Conservation (phyloP, 1,284 basidiomycete species). For the Schizopora paradoxa region DNA sequence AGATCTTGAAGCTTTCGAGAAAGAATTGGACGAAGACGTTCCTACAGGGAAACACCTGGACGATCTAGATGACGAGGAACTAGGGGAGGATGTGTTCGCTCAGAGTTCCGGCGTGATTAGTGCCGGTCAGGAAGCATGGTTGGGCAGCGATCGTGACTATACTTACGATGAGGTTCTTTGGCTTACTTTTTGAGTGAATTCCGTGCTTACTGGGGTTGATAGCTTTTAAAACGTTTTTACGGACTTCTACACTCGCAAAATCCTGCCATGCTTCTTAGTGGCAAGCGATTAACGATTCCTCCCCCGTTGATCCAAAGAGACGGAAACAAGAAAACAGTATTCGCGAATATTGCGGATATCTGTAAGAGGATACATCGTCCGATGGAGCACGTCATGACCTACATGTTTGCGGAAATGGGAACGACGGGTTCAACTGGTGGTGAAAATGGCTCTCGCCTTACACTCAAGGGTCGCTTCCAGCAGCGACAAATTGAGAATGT, state of each 20-base stretch:
- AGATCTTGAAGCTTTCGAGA: slow-evolving; percentile 47
- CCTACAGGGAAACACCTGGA: slow-evolving; percentile 47
- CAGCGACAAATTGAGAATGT: slow-evolving; percentile 99
- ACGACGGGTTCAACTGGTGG: slow-evolving; percentile 96
- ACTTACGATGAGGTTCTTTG: slow-evolving; percentile 80
- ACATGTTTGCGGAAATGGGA: slow-evolving; percentile 97
- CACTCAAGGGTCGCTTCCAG: slow-evolving; percentile 98
- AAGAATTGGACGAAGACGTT: slow-evolving; percentile 40
- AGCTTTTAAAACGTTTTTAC: slow-evolving; percentile 95
- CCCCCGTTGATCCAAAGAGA: slow-evolving; percentile 95
- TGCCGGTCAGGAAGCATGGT: slow-evolving; percentile 65
- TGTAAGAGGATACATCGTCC: slow-evolving; percentile 98
- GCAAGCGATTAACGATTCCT: slow-evolving; percentile 94
- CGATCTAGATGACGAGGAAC: slow-evolving; percentile 69
- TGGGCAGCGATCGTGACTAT: slow-evolving; percentile 91
- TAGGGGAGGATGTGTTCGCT: slow-evolving; percentile 83
- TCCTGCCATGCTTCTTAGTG: slow-evolving; percentile 83
- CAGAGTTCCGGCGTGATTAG: slow-evolving; percentile 47
- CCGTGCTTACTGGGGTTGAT: slow-evolving; percentile 16
- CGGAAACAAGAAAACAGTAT: slow-evolving; percentile 95
- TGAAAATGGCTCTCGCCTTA: slow-evolving; percentile 81
- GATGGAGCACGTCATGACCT: slow-evolving; percentile 99
- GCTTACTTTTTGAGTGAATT: not conserved
- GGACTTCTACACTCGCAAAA: slow-evolving; percentile 89
- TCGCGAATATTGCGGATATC: slow-evolving; percentile 95